Conservation (phyloP, 768 basidiomycete genomes). For the Mycena leptocephala region DNA sequence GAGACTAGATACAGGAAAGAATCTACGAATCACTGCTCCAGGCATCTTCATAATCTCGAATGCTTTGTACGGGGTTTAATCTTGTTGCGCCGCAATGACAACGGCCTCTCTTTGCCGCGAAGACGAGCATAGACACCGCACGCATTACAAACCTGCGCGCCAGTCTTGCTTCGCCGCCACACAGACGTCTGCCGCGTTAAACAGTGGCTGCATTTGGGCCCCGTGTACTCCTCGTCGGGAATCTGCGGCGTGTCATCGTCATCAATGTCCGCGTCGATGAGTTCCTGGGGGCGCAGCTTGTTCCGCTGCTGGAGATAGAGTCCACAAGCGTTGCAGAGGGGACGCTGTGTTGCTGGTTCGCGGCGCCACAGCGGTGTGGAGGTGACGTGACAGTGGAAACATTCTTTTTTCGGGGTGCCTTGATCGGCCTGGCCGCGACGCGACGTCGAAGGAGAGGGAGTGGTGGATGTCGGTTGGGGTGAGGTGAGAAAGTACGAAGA, state of each 20-base stretch:
- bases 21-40: not conserved
- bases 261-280: constrained; percentile 31
- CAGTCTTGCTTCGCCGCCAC: constrained; percentile 32
- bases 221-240: constrained; percentile 30
- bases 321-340: constrained; percentile 34
- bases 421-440: not conserved
- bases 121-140: constrained; percentile 28
- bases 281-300: constrained; percentile 33
- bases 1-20: no score
- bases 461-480: not conserved
- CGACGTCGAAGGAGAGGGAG: not conserved
- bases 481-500: not conserved
- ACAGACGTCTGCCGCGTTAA: constrained; percentile 28
- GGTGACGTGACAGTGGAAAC: constrained; percentile 33
- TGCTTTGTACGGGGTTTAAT: constrained; percentile 29
- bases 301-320: constrained; percentile 34
- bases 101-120: constrained; percentile 30
- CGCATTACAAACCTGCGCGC: constrained; percentile 31
- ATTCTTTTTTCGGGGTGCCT: constrained; percentile 9
- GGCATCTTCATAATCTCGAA: constrained; percentile 27
- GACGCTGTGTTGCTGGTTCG: constrained; percentile 22
- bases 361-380: constrained; percentile 34
- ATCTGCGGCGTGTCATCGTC: constrained; percentile 27
- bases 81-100: constrained; percentile 26
- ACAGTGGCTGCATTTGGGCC: constrained; percentile 31